These are phyloP conservation scores for Dendrobium officinale DNA, from an alignment of 106 monocot species.

Conservation along the genomic window DNA sequence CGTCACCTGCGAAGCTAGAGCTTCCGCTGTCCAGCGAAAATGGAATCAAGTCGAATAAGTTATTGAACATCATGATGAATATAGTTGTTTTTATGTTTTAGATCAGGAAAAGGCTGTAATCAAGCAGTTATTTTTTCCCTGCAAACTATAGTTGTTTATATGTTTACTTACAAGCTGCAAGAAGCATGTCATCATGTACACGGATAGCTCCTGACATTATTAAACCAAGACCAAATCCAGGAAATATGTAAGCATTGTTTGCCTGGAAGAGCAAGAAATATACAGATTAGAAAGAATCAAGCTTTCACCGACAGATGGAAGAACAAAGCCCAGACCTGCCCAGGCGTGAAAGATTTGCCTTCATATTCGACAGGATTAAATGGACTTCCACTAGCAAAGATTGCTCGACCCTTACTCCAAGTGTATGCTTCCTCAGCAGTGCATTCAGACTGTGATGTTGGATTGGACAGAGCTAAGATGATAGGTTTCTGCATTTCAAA, in stretches of 20 bases:
- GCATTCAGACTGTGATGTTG: slow-evolving; percentile 76
- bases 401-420: slow-evolving; percentile 68
- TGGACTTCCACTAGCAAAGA: slow-evolving; percentile 87
- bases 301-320: neutral
- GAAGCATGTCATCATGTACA: slow-evolving; percentile 94
- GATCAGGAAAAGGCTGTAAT: neutral
- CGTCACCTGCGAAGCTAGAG: slow-evolving; percentile 58
- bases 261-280: slow-evolving; percentile 23
- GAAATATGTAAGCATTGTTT: slow-evolving; percentile 92
- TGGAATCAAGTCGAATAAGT: neutral
- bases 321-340: slow-evolving; percentile 40
- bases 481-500: slow-evolving; percentile 55
- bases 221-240: slow-evolving; percentile 85
- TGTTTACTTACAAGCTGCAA: slow-evolving; percentile 44
- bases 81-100: neutral
- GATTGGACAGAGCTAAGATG: slow-evolving; percentile 62
- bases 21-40: slow-evolving; percentile 53
- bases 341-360: slow-evolving; percentile 43
- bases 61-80: neutral
- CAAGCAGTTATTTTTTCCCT: neutral
- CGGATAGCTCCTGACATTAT: slow-evolving; percentile 85
- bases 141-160: neutral
- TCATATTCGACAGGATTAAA: slow-evolving; percentile 64
- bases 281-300: neutral
- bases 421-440: slow-evolving; percentile 74